Base-by-base conservation (phyloP, 352 stramenopile species). In the Achlya hypogyna region DNA sequence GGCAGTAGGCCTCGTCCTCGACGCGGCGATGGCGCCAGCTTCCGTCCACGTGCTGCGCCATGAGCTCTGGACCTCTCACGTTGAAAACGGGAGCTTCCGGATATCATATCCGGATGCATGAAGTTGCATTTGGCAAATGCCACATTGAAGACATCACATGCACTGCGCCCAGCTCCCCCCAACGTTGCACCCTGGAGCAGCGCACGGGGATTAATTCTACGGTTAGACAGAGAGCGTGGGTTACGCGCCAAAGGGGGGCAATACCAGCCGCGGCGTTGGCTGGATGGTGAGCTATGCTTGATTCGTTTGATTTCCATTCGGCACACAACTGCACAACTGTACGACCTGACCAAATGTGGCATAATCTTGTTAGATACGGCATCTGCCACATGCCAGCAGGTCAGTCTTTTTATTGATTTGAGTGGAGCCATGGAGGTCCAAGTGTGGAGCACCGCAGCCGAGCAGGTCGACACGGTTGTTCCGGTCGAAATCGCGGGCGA, bases 401-500 rank as follows among this genome's bases (percentile, higher is more conserved):
- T 45, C 6, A 18, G 12, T n/a, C 14, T 10, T 9, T 9, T 18
- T 10, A 18, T 3, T 45, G 6, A 42, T 42, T 42, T 45, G 38
- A 45, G 38, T 45, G 38, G 38, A 45, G 38, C 38, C 12, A 45
- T 45, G 38, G 27, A 45, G 16, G 59, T 66, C 2, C 43, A 66
- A 16, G 38, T 43, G 4, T 66, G 59, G 59, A 54, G 59, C 59
- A 60, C 22, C 10, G 2, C 40, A 14, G 59, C 56, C 22, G 59
- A 66, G 40, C 59, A 66, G 43, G 59, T 66, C 22, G 59, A 66
- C 58, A 32, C 59, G 59, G 22, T 66, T 16, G 2, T 66, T 18
- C 47, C 43, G 18, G 59, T 66, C 22, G 25, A 28, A 1, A 34
- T 66, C 28, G 29, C 23, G 23, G 25, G 31, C 3, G 23, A 66